Evolutionary conservation across 331 rosid species (phyloP).

Genomic region (Telfairia occidentalis): DNA sequence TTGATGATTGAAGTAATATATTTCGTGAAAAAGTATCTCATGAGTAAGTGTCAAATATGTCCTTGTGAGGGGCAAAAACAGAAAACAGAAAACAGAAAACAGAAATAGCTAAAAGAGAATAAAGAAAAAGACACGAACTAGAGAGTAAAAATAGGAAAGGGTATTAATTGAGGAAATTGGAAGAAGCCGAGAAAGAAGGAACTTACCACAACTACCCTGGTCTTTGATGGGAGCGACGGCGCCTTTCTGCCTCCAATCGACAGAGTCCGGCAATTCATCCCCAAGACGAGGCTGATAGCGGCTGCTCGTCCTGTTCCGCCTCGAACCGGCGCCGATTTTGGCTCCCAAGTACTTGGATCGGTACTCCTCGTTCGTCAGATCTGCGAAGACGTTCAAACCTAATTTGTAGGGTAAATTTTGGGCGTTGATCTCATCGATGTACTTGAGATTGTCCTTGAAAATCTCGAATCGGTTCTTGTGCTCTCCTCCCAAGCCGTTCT

Average conservation of each 20-base stretch:
- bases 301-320: constrained; percentile 21
- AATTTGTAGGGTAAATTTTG: constrained; percentile 40
- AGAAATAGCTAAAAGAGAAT: background rate
- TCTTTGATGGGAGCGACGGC: constrained; percentile 53
- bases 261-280: constrained; percentile 41
- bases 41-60: background rate
- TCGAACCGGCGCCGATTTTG: constrained; percentile 22
- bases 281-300: constrained; percentile 56
- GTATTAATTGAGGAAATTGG: background rate
- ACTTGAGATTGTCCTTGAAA: constrained; percentile 66
- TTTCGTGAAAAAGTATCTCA: background rate
- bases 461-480: constrained; percentile 52
- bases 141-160: background rate
- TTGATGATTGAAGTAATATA: too few species aligned
- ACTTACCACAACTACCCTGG: constrained; percentile 69
- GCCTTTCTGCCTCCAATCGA: constrained; percentile 84
- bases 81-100: background rate
- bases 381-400: constrained; percentile 76
- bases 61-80: background rate
- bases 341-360: constrained; percentile 41
- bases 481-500: constrained; percentile 43
- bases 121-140: background rate
- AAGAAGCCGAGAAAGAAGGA: background rate
- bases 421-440: constrained; percentile 60
- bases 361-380: constrained; percentile 79